Evolutionary conservation across 2,329 filamentous ascomycete genomes (phyloP).

Genomic region (Rhynchosporium secalis): DNA sequence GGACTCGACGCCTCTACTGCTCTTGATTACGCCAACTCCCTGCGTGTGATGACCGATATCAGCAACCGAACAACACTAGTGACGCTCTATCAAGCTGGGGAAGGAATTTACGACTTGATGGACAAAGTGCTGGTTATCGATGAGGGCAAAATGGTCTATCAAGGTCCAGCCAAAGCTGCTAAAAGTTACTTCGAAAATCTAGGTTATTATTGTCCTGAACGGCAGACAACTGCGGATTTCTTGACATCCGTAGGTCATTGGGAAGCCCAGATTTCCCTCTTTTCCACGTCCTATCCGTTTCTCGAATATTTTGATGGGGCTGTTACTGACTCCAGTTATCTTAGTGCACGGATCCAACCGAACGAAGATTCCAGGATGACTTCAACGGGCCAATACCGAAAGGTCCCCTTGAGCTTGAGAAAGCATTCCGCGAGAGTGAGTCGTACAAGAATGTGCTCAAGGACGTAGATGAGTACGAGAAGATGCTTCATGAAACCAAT

Average conservation of each 20-base stretch:
- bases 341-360: conserved; percentile 66
- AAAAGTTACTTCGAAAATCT: conserved; percentile 64
- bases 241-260: conserved; percentile 54
- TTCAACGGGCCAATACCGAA: conserved; percentile 59
- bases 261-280: too few relatives aligned
- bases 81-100: conserved; percentile 67
- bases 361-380: conserved; percentile 65
- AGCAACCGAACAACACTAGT: conserved; percentile 68
- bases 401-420: conserved; percentile 61
- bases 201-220: conserved; percentile 55
- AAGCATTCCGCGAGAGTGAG: conserved; percentile 63
- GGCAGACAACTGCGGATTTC: conserved; percentile 74
- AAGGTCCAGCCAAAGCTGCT: conserved; percentile 61
- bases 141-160: conserved; percentile 66
- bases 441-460: conserved; percentile 59
- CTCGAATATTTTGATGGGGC: too few relatives aligned
- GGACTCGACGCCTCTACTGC: conserved; percentile 77
- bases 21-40: conserved; percentile 70
- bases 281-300: too few relatives aligned
- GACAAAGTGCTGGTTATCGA: conserved; percentile 81
- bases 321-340: too few relatives aligned
- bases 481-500: conserved; percentile 55
- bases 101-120: conserved; percentile 70
- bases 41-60: conserved; percentile 73
- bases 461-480: conserved; percentile 63